phyloP scores from a whole-genome alignment of 116 monocot species.

The Posidonia oceanica region DNA sequence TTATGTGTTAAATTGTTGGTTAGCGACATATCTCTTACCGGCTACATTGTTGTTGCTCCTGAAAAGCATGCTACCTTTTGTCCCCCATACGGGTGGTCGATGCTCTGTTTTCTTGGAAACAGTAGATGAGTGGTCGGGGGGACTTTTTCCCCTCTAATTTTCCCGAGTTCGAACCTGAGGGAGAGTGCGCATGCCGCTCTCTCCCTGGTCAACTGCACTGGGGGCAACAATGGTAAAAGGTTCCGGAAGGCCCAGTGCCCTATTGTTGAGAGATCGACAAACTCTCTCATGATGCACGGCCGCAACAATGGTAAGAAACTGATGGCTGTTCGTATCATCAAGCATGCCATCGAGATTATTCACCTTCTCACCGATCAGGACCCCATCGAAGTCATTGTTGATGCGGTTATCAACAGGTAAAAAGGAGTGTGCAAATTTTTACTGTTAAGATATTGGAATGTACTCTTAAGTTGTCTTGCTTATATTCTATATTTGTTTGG shows the following conservation, averaged over 20 bases:
- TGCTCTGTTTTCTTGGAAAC: constrained; percentile 50
- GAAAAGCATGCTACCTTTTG: constrained; percentile 47
- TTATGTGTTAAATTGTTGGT: constrained; percentile 19
- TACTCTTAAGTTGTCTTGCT: too few relatives aligned
- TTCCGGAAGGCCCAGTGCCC: constrained; percentile 70
- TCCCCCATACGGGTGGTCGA: constrained; percentile 61
- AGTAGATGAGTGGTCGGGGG: too few relatives aligned
- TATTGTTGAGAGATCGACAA: constrained; percentile 64
- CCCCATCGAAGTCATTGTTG: constrained; percentile 63
- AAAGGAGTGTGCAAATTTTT: neutral
- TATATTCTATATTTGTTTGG: too few relatives aligned
- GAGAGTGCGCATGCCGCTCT: too few relatives aligned
- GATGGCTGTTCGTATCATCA: constrained; percentile 55
- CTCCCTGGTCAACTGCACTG: constrained; percentile 67
- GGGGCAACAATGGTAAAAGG: constrained; percentile 82
- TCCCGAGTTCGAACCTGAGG: too few relatives aligned
- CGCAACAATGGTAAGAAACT: constrained; percentile 81
- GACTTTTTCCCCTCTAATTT: too few relatives aligned
- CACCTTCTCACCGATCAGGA: constrained; percentile 60
- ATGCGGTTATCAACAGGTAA: constrained; percentile 72
- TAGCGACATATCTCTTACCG: constrained; percentile 46
- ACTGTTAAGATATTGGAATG: constrained; percentile 13
- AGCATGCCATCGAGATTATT: constrained; percentile 75
- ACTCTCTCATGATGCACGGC: constrained; percentile 93
- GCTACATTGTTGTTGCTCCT: constrained; percentile 40